Evolutionary conservation across 768 basidiomycete genomes (phyloP), one percentile per base, ranked within the genome.

Genomic region (Amanita muscaria): DNA sequence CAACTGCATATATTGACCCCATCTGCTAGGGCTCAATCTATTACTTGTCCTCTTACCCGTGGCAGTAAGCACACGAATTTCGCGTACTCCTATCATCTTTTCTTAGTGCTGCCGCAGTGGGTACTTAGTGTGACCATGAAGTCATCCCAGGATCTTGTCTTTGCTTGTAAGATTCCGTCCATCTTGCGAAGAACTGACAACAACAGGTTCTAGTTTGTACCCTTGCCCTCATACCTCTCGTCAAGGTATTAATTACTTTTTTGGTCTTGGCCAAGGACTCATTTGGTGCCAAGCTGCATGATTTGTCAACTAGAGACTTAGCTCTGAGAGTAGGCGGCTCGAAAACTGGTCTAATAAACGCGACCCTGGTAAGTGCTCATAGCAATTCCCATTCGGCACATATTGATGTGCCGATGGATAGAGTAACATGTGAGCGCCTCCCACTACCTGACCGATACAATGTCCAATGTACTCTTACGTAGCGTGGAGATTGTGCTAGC

Each of bases 331-430:
- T 90, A 19, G 89, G 88, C 2, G 84, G 85, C 16, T 67, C 82
- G 12, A 80, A 77, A 54, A 79, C 87, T 0, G 89, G 86, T 1
- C 67, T 93, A 15, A 64, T 91, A 24, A 90, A 90, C 52, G 87
- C 85, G 32, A 86, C 79, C 59, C 67, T 88, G 78, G 84, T 86
- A 57, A 40, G 73, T 53, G 2, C 27, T 6, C 21, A 36, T 18
- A 30, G 49, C 3, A 49, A 37, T 32, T 42, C 14, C 47, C 14
- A 24, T 38, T n/a, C n/a, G n/a, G n/a, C n/a, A n/a, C n/a, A n/a
- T n/a, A 7, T 27, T 49, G 8, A 42, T 35, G 49, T 37, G 45
- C 24, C 30, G 40, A 18, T 51, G 25, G 27, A 29, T 39, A 86
- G 84, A 80, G 77, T 44, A 87, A 87, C 51, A 67, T 74, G 79